Evolutionary conservation across 1,284 basidiomycete genomes (phyloP), one percentile per base, ranked within the genome.

Genomic region (Mixia osmundae): DNA sequence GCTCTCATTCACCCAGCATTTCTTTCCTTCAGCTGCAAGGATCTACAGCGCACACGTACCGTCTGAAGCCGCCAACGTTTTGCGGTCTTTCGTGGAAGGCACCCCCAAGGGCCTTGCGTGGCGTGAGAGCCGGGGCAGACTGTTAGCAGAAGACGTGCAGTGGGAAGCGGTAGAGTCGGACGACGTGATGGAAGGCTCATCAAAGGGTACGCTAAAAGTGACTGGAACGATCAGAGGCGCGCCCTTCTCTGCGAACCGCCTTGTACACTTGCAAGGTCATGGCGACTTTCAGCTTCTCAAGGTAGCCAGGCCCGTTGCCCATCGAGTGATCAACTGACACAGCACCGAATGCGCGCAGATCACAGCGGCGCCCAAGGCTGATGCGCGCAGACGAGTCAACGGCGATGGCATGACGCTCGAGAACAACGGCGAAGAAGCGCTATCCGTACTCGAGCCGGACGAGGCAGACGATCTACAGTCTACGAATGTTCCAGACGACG

Each of bases 1-100:
- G 1, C 63, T 85, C 6, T 89, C 82, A 2, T 94, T 95, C 60
- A 71, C 87, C 37, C 72, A 74, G 45, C 95, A 97, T 58, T 99
- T 97, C 56, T 77, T 80, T 40, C 89, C 89, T 0, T 65, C 67
- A n/a, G 74, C 83, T 45, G 61, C 64, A 25, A 65, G 64, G 47
- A 53, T 67, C 3, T 57, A 63, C 47, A 35, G 64, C 4, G 24
- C 37, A 1, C 20, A 33, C 4, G 36, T 33, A 2, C 30, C 44
- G 43, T 64, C 73, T 29, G 78, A 87, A 51, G 56, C 71, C 9
- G 54, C 80, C 18, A 71, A 71, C 39, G 67, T 77, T 10, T 49
- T 77, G 35, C 64, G 87, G 18, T 40, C 35, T 29, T 21, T 43
- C 23, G 37, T 28, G 12, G 55, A 12, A 50, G 48, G 19, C 41